A percentile compares a stretch with the other conserved stretches of the same genome.
phyloP scores from a whole-genome alignment of 768 basidiomycete genomes.

The Termitomyces titanicus region DNA sequence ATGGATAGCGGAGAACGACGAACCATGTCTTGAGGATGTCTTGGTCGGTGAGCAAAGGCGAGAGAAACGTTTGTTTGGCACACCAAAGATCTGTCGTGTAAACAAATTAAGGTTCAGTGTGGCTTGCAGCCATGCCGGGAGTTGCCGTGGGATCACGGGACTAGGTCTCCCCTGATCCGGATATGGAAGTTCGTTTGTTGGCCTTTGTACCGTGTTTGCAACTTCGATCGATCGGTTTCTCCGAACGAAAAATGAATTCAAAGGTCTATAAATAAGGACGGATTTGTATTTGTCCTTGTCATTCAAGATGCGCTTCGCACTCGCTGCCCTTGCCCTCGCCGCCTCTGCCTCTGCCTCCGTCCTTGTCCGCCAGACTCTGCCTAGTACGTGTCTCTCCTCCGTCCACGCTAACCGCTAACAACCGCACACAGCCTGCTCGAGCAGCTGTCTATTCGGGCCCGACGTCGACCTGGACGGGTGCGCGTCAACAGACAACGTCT shows the following conservation, averaged over 20 bases:
- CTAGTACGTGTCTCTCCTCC: conserved; percentile 25
- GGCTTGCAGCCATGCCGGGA: conserved; percentile 44
- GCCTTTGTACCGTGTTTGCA: conserved; percentile 27
- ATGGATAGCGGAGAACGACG: conserved; percentile 20
- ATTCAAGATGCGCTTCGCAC: conserved; percentile 51
- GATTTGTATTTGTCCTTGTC: neutral
- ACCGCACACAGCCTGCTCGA: conserved; percentile 44
- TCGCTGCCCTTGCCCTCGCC: conserved; percentile 38
- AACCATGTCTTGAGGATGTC: conserved; percentile 72
- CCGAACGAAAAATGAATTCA: too few relatives aligned
- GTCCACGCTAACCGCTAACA: too few relatives aligned
- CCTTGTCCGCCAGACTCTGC: conserved; percentile 31
- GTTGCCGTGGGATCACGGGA: neutral
- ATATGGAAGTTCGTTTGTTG: conserved; percentile 12
- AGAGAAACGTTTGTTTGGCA: conserved; percentile 33
- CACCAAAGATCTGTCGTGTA: conserved; percentile 33
- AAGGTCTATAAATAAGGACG: too few relatives aligned
- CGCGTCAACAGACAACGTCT: conserved; percentile 44
- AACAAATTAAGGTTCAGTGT: conserved; percentile 54
- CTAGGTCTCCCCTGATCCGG: too few relatives aligned
- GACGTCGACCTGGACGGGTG: conserved; percentile 44
- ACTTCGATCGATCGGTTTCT: too few relatives aligned
- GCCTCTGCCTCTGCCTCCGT: conserved; percentile 33
- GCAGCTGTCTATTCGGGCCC: conserved; percentile 36
- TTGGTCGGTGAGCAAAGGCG: conserved; percentile 49